Evolutionary conservation across 2,329 filamentous ascomycete species (phyloP).

Genomic region (Penicillium sp.): DNA sequence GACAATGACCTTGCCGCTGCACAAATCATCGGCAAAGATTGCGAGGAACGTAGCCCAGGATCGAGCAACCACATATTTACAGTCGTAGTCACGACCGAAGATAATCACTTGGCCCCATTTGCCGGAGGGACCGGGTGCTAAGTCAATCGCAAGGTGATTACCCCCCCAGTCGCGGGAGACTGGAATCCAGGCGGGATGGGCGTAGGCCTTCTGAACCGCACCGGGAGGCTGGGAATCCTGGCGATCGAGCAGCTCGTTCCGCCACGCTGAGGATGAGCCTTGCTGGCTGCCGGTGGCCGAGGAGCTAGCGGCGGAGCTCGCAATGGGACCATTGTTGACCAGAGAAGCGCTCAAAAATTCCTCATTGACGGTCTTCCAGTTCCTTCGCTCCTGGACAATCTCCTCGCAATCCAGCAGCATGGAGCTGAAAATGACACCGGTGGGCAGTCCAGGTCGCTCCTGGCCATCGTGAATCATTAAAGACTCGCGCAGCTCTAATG

Average conservation of each 20-base stretch:
- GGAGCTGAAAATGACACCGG: constrained; percentile 83
- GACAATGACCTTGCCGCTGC: constrained; percentile 82
- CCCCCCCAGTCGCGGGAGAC: constrained; percentile 96
- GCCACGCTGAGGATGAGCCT: constrained; percentile 57
- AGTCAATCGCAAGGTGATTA: constrained; percentile 90
- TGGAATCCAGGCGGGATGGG: constrained; percentile 92
- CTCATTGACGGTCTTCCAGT: constrained; percentile 89
- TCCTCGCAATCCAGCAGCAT: constrained; percentile 98
- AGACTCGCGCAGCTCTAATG: constrained; percentile 88
- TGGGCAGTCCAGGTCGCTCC: constrained; percentile 83
- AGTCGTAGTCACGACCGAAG: constrained; percentile 95
- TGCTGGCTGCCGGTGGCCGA: constrained; percentile 54
- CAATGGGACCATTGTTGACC: constrained; percentile 55
- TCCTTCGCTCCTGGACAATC: constrained; percentile 94
- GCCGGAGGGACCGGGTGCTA: constrained; percentile 81
- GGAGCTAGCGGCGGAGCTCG: constrained; percentile 62
- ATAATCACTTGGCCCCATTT: constrained; percentile 96
- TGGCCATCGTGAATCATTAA: constrained; percentile 91
- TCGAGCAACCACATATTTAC: constrained; percentile 90
- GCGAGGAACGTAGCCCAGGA: constrained; percentile 89
- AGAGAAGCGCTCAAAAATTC: constrained; percentile 66
- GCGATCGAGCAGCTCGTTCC: constrained; percentile 72
- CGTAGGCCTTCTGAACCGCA: constrained; percentile 85
- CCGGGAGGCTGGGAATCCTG: constrained; percentile 85
- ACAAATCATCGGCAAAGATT: constrained; percentile 80